These are phyloP conservation scores for Oryza meridionalis DNA, from an alignment of 176 grass and related monocot genomes.

Conservation along the genomic window DNA sequence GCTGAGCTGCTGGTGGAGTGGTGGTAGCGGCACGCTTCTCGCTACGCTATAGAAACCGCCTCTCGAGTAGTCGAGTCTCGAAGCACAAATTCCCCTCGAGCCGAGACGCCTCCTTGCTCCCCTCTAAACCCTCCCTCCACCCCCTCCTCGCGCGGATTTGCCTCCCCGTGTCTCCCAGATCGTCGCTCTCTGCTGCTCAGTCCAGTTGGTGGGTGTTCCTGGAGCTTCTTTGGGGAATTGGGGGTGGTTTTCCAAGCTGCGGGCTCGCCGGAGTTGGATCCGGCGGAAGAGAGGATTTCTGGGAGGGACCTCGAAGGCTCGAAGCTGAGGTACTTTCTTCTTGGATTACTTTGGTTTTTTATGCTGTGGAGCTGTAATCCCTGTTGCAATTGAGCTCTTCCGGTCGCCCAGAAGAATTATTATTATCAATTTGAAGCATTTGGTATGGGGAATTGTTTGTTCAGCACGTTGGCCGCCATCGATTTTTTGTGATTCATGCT, in stretches of 20 bases:
- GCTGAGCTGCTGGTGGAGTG: not conserved
- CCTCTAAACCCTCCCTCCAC: not conserved
- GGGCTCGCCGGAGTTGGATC: conserved; percentile 28
- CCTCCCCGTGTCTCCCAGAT: not conserved
- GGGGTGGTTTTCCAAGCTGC: not conserved
- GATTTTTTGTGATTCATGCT: not conserved
- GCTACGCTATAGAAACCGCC: conserved; percentile 34
- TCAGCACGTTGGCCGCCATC: not conserved
- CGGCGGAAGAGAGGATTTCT: conserved; percentile 11
- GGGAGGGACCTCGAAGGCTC: too few species aligned
- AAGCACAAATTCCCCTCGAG: conserved; percentile 30
- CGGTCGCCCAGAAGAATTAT: not conserved
- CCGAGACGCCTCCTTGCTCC: not conserved
- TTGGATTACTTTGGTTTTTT: conserved; percentile 17
- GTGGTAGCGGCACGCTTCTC: conserved; percentile 12
- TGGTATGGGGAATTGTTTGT: not conserved
- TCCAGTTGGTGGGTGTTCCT: not conserved
- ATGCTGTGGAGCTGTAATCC: not conserved
- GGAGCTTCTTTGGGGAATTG: not conserved
- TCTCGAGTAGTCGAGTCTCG: not conserved
- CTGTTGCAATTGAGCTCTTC: not conserved
- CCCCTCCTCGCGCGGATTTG: not conserved
- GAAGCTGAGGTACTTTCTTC: not conserved
- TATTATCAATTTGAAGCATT: not conserved
- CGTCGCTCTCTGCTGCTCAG: not conserved